These are phyloP conservation scores for Petrea volubilis DNA, from an alignment of 257 asterid species.

Conservation along the genomic window DNA sequence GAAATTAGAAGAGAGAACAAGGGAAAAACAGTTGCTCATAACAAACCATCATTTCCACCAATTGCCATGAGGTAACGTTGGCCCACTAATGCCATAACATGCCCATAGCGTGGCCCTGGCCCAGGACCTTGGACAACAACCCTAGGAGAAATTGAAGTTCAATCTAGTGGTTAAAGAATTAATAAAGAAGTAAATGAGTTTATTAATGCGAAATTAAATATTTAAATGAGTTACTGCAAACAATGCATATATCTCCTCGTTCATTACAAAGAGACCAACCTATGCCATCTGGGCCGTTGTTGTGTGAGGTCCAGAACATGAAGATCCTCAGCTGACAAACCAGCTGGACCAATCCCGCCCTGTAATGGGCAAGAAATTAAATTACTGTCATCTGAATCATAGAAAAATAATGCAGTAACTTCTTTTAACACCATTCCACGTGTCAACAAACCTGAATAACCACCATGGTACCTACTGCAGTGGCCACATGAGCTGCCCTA, in stretches of 20 bases:
- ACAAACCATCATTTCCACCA: constrained; percentile 98
- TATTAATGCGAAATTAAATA: background rate
- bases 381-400: background rate
- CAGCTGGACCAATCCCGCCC: constrained; percentile 88
- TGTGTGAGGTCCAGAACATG: constrained; percentile 80
- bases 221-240: constrained; percentile 9
- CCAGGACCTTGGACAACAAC: constrained; percentile 99
- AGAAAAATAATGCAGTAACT: background rate
- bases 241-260: background rate
- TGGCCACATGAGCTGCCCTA: constrained; percentile 98
- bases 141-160: constrained; percentile 41
- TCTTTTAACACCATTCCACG: constrained; percentile 6
- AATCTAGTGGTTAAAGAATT: background rate
- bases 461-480: constrained; percentile 99
- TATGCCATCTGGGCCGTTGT: constrained; percentile 91
- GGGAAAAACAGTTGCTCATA: constrained; percentile 9
- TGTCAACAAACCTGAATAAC: constrained; percentile 84
- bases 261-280: constrained; percentile 46
- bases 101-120: constrained; percentile 99
- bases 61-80: constrained; percentile 98
- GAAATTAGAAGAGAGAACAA: constrained; percentile 1
- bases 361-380: constrained; percentile 27
- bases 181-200: constrained; percentile 3
- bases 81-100: constrained; percentile 98
- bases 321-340: constrained; percentile 83